Evolutionary conservation across 73 alveolate species (phyloP).

Genomic region (Tetrahymena elliotti): DNA sequence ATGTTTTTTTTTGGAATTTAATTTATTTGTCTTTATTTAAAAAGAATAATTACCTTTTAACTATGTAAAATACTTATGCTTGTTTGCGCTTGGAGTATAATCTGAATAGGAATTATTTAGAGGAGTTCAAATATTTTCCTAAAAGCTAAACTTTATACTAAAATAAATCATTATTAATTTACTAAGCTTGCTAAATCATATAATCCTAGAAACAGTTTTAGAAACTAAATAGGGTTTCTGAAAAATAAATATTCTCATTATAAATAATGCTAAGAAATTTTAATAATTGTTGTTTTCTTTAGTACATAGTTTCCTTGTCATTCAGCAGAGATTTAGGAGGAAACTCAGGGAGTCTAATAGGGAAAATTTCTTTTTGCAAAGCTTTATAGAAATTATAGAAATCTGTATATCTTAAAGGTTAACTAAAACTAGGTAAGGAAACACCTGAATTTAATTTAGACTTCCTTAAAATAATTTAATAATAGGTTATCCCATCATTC

Average conservation of each 20-base stretch:
- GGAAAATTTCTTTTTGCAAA: neutral
- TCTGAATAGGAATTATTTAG: neutral
- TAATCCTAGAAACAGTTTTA: neutral
- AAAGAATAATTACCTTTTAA: neutral
- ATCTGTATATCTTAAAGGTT: neutral
- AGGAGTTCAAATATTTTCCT: neutral
- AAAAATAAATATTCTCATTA: neutral
- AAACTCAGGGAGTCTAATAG: neutral
- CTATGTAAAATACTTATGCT: neutral
- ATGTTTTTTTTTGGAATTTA: neutral
- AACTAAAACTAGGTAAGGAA: neutral
- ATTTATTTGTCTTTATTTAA: too few relatives aligned
- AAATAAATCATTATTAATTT: neutral
- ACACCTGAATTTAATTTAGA: neutral
- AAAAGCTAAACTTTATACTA: neutral
- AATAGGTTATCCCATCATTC: neutral
- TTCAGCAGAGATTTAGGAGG: neutral
- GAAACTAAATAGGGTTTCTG: neutral
- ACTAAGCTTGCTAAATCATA: neutral
- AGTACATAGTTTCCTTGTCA: neutral
- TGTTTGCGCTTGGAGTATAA: neutral
- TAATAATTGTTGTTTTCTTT: neutral
- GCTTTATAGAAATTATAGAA: neutral
- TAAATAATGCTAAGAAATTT: neutral
- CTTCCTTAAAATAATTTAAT: neutral